Evolutionary conservation across 164 flowering plant species (phyloP).

Genomic region (Sedum album): DNA sequence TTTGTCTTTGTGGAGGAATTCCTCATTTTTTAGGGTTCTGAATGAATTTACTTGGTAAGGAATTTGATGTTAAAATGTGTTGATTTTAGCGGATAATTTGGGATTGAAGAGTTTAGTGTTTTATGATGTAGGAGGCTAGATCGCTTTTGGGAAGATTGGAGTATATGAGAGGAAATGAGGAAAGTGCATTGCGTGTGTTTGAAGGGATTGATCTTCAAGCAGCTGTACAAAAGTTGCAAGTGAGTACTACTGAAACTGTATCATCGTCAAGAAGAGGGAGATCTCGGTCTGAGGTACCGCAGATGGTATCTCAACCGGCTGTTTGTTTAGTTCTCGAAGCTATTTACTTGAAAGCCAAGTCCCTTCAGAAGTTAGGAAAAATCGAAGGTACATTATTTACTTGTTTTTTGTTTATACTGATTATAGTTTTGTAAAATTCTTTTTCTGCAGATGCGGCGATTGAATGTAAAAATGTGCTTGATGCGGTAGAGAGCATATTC

Average conservation of each 20-base stretch:
- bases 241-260: conserved; percentile 15
- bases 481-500: conserved; percentile 72
- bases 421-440: neutral
- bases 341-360: conserved; percentile 74
- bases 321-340: conserved; percentile 84
- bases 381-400: conserved; percentile 39
- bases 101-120: neutral
- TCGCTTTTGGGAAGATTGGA: conserved; percentile 86
- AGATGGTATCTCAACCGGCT: conserved; percentile 80
- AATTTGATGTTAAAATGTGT: neutral
- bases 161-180: conserved; percentile 76
- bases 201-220: conserved; percentile 87
- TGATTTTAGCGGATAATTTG: neutral
- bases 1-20: neutral
- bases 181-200: conserved; percentile 85
- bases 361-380: conserved; percentile 63
- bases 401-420: neutral
- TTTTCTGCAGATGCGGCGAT: conserved; percentile 85
- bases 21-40: neutral
- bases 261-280: conserved; percentile 16
- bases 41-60: neutral
- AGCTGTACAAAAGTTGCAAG: conserved; percentile 54
- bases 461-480: conserved; percentile 72
- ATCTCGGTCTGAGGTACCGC: conserved; percentile 44
- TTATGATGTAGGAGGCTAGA: conserved; percentile 71